Base-by-base conservation (phyloP, 2,329 filamentous ascomycete species). In the Aspergillus tanneri region DNA sequence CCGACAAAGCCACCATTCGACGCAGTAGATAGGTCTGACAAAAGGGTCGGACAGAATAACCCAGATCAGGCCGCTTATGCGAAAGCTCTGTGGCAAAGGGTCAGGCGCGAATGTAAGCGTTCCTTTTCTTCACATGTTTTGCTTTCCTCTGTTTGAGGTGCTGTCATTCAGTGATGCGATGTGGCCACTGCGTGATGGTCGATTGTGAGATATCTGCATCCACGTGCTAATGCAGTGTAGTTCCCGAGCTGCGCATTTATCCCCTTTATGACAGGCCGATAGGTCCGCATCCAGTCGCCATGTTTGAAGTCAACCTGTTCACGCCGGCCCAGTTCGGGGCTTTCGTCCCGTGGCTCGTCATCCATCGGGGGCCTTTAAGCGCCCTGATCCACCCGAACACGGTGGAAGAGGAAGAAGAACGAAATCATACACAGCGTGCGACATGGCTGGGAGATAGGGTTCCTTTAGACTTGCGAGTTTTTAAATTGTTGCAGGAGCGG, bases 241-340 rank as follows among this genome's bases (percentile, higher is more conserved):
- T 95, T 62, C 90, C 90, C 7, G 90, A 96, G 65, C 76, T 95
- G 14, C 81, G 90, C 45, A 86, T 95, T 59, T 95, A 96, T 66
- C 76, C 70, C 11, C 75, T 95, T 56, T 95, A 83, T 80, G 86
- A 93, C 56, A 70, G 73, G 11, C 89, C 90, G 0, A 70, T 96
- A 22, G 91, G 90, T 0, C 90, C 90, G 0, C 90, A 96, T 66
- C 85, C 87, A 0, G 69, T 90, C 0, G 87, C 84, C 43, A 96
- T 95, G 90, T 96, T 96, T 61, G 91, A 96, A 70, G 89, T 96
- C 37, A 95, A 95, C 58, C 37, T 96, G 16, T 89, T 92, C 67
- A 90, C 85, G 0, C 91, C 90, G 0, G 84, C 83, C 3, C 88
- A 96, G 67, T 96, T 96, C 62, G 90, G 90, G 0, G 90, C 91